Conservation (phyloP, 805 yeast genomes). For the Candida chauliodis region DNA sequence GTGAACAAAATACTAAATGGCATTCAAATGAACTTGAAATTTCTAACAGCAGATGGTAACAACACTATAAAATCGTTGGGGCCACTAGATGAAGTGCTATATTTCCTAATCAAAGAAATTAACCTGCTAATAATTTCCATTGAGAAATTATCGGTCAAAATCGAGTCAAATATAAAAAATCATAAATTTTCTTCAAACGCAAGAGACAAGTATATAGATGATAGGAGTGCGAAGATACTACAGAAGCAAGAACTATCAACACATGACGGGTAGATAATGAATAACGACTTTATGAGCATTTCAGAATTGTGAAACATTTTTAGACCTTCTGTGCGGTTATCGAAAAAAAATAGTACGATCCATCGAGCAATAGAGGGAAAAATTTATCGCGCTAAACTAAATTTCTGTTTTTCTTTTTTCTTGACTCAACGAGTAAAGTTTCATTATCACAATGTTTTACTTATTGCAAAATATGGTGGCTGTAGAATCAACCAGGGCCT, state of each 20-base stretch:
- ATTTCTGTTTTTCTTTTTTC: background rate
- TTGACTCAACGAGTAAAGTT: background rate
- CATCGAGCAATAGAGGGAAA: too few relatives aligned
- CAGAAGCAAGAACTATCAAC: background rate
- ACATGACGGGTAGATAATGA: background rate
- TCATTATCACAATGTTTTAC: conserved; percentile 2
- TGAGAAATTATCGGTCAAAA: conserved; percentile 21
- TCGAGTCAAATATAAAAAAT: conserved; percentile 20
- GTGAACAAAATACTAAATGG: conserved; percentile 28
- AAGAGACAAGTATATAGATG: conserved; percentile 39
- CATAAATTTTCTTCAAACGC: conserved; percentile 24
- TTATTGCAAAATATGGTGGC: background rate
- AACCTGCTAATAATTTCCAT: conserved; percentile 32
- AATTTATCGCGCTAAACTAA: conserved; percentile 4
- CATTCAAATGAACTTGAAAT: conserved; percentile 27
- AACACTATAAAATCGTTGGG: conserved; percentile 30
- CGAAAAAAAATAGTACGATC: too few relatives aligned
- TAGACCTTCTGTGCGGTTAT: too few relatives aligned
- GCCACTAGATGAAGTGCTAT: conserved; percentile 47
- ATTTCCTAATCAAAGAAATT: conserved; percentile 43
- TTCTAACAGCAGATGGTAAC: conserved; percentile 16
- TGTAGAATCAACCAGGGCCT: conserved; percentile 7
- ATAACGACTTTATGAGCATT: too few relatives aligned
- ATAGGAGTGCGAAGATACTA: conserved; percentile 18
- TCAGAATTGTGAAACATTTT: too few relatives aligned